A percentile compares a stretch with the other conserved stretches of the same genome.
Conservation (phyloP, 345 rosid species). For the Acer negundo region DNA sequence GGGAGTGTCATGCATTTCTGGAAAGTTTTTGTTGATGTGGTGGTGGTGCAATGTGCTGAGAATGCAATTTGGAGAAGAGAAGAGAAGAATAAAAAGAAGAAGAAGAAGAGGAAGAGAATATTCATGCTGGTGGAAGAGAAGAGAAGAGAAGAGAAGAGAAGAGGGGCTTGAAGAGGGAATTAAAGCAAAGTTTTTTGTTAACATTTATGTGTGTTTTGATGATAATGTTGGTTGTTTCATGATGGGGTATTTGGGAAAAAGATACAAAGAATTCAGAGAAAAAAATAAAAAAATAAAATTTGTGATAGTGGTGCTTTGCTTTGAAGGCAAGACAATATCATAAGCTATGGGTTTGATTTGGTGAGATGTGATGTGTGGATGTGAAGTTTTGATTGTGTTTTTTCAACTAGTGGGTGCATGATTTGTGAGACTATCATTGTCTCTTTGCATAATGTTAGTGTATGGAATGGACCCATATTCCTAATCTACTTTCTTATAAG, state of each 20-base stretch:
- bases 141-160: not conserved
- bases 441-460: not conserved
- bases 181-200: constrained; percentile 14
- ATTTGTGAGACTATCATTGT: not conserved
- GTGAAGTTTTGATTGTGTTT: not conserved
- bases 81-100: constrained; percentile 31
- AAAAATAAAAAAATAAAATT: no score
- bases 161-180: not conserved
- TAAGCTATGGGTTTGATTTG: constrained; percentile 16
- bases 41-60: constrained; percentile 64
- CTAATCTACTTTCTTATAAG: not conserved
- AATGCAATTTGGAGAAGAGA: constrained; percentile 26
- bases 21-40: constrained; percentile 54
- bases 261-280: not conserved
- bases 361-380: not conserved
- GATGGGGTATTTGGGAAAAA: constrained; percentile 1
- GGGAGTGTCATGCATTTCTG: constrained; percentile 81
- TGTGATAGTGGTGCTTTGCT: constrained; percentile 36
- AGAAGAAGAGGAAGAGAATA: constrained; percentile 18
- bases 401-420: not conserved
- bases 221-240: constrained; percentile 13
- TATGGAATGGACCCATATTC: not conserved
- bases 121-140: not conserved
- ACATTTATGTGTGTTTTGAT: constrained; percentile 24
- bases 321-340: constrained; percentile 41